Conservation (phyloP, 257 asterid species). For the Solanum megistacrolobum region DNA sequence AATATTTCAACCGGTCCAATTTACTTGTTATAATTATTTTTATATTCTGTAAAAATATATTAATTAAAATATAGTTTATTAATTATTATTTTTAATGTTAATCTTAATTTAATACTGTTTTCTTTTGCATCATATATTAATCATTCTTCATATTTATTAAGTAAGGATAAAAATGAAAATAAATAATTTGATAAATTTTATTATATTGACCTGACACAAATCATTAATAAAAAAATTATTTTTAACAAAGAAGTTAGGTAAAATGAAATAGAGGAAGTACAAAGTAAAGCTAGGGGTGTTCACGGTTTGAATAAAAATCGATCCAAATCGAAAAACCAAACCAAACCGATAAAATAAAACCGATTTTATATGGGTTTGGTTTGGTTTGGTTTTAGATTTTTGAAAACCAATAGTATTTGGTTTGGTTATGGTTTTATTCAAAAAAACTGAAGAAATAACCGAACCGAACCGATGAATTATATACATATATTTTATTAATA, state of each 20-base stretch:
- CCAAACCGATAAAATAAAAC: no score
- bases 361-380: no score
- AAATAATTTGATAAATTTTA: not conserved
- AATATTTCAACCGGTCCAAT: not conserved
- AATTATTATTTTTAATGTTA: not conserved
- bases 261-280: not conserved
- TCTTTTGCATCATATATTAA: not conserved
- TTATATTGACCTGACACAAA: not conserved
- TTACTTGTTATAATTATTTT: not conserved
- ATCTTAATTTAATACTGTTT: not conserved
- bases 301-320: no score
- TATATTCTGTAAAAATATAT: not conserved
- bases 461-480: no score
- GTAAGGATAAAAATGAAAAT: not conserved
- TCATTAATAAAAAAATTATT: not conserved
- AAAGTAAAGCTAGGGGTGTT: not conserved
- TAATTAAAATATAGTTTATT: not conserved
- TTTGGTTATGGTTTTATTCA: no score
- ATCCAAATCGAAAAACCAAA: no score
- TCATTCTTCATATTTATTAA: not conserved
- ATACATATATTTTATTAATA: no score
- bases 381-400: no score
- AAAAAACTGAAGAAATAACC: no score
- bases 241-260: not conserved
- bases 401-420: no score